Base-by-base conservation (phyloP, 2,329 filamentous ascomycete genomes). In the Ophiocordyceps robertsii region DNA sequence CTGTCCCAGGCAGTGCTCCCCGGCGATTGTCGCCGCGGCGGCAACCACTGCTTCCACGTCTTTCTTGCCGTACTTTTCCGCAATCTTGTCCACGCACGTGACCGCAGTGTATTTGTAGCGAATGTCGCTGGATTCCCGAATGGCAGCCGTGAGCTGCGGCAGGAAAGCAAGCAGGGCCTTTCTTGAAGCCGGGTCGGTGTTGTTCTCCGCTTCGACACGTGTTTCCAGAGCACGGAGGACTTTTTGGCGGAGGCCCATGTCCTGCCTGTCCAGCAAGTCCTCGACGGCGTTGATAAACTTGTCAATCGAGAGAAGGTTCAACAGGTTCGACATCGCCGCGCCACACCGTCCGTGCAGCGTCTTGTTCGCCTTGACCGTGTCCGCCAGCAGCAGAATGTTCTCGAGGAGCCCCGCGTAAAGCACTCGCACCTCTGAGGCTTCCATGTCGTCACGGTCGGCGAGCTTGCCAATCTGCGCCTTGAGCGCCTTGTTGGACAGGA, bases 11-110 rank as follows among this genome's bases (percentile, higher is more conserved):
- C 86, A 90, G 49, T 83, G 70, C 43, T 78, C 67, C 36, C 88
- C 80, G 32, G 84, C 80, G 52, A 98, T 82, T 2, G 82, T 82
- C 45, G 79, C 70, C 5, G 88, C 86, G 6, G 88, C 83, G 5
- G 75, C 75, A 24, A 83, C 72, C 37, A 95, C 83, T 37, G 79
- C 80, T 50, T 83, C 77, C 2, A 83, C 71, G 54, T 95, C 85
- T 59, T 89, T 93, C 68, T 92, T 93, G 51, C 92, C 93, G 58
- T 95, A 96, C 59, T 90, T 90, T 63, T 95, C 89, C 3, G 85
- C 77, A 48, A 98, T 93, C 60, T 86, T 85, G 63, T 95, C 89
- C 37, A 96, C 82, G 53, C 90, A 96, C 31, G 80, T 80, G 47
- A 98, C 80, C 1, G 89, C 85, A 11, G 85, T 87, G 53, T 88